These are phyloP conservation scores for Phyllosticta ampelicida DNA, from an alignment of 2,329 filamentous ascomycete species.

Conservation along the genomic window DNA sequence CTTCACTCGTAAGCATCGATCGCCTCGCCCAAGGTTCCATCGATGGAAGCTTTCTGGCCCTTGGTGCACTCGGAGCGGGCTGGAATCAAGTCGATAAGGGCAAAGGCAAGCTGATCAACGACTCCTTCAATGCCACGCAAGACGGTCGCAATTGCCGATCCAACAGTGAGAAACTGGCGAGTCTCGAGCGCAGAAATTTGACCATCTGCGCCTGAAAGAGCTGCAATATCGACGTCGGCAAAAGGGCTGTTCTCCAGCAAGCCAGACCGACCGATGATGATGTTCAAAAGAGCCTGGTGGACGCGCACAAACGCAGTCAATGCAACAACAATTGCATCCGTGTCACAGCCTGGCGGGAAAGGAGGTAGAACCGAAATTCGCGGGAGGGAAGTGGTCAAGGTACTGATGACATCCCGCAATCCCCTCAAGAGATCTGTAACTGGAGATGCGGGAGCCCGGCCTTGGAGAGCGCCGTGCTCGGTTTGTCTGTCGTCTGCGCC, in stretches of 20 bases:
- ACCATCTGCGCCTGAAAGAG: not conserved
- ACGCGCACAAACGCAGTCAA: constrained; percentile 11
- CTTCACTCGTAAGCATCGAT: constrained; percentile 6
- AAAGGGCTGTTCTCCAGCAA: constrained; percentile 5
- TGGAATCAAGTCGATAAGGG: constrained; percentile 9
- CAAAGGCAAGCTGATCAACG: constrained; percentile 11
- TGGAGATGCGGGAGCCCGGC: not conserved
- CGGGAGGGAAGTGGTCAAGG: not conserved
- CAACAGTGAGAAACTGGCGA: constrained; percentile 1
- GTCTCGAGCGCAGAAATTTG: not conserved
- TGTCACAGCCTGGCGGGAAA: not conserved
- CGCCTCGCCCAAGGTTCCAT: constrained; percentile 8
- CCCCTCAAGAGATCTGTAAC: constrained; percentile 8
- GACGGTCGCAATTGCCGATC: constrained; percentile 7
- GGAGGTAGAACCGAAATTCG: constrained; percentile 3
- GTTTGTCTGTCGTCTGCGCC: not conserved
- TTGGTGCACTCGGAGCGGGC: constrained; percentile 9
- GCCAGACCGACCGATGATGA: constrained; percentile 11
- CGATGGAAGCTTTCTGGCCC: constrained; percentile 9
- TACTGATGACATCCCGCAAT: not conserved
- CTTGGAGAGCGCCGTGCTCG: not conserved
- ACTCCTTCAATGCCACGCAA: constrained; percentile 9
- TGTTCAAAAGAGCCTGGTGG: constrained; percentile 12
- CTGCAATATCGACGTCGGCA: not conserved
- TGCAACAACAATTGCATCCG: constrained; percentile 11